phyloP scores from a whole-genome alignment of 1,284 basidiomycete genomes.

The Cerioporus squamosus region DNA sequence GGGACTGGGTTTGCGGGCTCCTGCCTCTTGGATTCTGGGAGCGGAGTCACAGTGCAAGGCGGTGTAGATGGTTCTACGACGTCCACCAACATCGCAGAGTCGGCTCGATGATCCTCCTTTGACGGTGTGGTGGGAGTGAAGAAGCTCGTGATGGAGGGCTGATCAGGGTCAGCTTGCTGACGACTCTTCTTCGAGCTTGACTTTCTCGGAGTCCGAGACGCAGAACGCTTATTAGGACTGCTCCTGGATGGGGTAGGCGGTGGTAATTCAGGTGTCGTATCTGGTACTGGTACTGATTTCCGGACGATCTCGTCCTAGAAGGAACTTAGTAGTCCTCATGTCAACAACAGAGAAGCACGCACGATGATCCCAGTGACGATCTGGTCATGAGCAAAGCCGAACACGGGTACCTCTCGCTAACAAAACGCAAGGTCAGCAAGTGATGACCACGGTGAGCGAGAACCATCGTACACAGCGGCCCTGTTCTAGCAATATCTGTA shows the following conservation, averaged over 20 bases:
- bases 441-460: not conserved
- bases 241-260: not conserved
- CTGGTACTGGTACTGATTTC: constrained; percentile 26
- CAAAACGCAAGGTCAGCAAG: not conserved
- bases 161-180: constrained; percentile 18
- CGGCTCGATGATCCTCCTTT: not conserved
- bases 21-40: not conserved
- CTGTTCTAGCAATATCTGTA: constrained; percentile 51
- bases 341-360: constrained; percentile 22
- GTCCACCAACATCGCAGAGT: not conserved
- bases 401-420: constrained; percentile 77
- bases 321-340: not conserved
- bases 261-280: not conserved
- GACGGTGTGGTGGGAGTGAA: constrained; percentile 21
- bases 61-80: not conserved
- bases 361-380: constrained; percentile 72
- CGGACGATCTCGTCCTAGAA: constrained; percentile 55
- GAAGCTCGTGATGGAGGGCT: constrained; percentile 30
- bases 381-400: constrained; percentile 63
- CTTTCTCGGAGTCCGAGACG: constrained; percentile 26
- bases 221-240: constrained; percentile 23
- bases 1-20: not conserved
- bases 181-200: constrained; percentile 31
- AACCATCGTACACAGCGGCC: constrained; percentile 49
- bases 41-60: not conserved